Conservation (phyloP, 2,329 filamentous ascomycete genomes). For the Claviceps cyperi region DNA sequence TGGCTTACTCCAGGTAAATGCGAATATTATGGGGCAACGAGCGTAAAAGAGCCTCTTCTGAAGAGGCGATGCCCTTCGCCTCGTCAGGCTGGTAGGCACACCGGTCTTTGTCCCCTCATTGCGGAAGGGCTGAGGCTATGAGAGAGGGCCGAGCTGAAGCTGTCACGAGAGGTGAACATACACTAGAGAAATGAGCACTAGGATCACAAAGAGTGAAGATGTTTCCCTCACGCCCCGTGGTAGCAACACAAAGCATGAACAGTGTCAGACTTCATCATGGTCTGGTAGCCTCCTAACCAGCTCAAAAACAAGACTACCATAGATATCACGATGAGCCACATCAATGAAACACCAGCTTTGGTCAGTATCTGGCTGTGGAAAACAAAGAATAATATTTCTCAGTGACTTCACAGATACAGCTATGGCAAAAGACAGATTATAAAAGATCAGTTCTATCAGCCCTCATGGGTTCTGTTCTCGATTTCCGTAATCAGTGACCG, state of each 20-base stretch:
- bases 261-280: neutral
- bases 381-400: neutral
- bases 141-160: neutral
- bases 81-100: neutral
- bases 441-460: neutral
- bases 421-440: neutral
- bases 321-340: slow-evolving; percentile 5
- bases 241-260: neutral
- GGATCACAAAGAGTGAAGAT: neutral
- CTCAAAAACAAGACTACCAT: neutral
- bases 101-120: neutral
- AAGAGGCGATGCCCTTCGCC: neutral
- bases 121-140: neutral
- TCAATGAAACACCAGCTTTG: neutral
- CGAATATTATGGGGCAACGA: neutral
- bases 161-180: neutral
- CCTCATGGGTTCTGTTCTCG: neutral
- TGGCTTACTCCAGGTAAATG: neutral
- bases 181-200: neutral
- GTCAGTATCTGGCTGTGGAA: neutral
- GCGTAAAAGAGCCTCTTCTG: neutral
- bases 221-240: neutral
- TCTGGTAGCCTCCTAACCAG: neutral
- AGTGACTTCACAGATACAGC: no score
- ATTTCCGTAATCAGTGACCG: neutral